Percentiles rank a stretch among this genome's conserved stretches.
Conservation (phyloP, 805 yeast genomes). For the Starmerella roubikii region DNA sequence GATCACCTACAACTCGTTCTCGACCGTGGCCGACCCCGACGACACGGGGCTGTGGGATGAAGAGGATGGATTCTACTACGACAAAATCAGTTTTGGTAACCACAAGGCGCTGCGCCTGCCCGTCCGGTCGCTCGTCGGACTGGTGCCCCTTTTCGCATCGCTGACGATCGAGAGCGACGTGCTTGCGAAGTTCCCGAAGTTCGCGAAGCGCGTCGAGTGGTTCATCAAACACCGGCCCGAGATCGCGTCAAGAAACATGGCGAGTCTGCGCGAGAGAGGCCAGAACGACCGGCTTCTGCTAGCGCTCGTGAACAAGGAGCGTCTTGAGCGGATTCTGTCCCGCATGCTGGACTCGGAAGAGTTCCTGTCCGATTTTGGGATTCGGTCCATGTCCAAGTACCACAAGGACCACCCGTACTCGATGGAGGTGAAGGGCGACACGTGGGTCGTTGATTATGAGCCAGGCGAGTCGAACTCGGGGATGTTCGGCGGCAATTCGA, state of each 20-base stretch:
- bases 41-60: constrained; percentile 68
- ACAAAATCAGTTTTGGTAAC: constrained; percentile 73
- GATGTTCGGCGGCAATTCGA: constrained; percentile 90
- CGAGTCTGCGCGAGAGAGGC: constrained; percentile 65
- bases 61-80: constrained; percentile 75
- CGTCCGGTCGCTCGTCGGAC: constrained; percentile 78
- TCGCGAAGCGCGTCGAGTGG: constrained; percentile 75
- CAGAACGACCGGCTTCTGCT: constrained; percentile 68
- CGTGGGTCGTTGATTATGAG: constrained; percentile 31
- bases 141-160: constrained; percentile 82
- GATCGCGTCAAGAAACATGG: constrained; percentile 69
- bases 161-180: constrained; percentile 77
- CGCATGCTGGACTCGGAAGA: constrained; percentile 78
- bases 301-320: constrained; percentile 67
- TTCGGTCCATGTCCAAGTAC: constrained; percentile 73
- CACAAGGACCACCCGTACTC: constrained; percentile 75
- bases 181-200: constrained; percentile 62
- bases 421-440: constrained; percentile 68
- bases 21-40: constrained; percentile 29
- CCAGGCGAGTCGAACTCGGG: constrained; percentile 58
- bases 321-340: constrained; percentile 59
- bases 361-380: constrained; percentile 71
- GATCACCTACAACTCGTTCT: constrained; percentile 54
- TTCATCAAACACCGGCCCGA: constrained; percentile 55
- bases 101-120: constrained; percentile 56